Evolutionary conservation across 768 basidiomycete species (phyloP), one percentile per base, ranked within the genome.

Genomic region (Agaricus bisporus): DNA sequence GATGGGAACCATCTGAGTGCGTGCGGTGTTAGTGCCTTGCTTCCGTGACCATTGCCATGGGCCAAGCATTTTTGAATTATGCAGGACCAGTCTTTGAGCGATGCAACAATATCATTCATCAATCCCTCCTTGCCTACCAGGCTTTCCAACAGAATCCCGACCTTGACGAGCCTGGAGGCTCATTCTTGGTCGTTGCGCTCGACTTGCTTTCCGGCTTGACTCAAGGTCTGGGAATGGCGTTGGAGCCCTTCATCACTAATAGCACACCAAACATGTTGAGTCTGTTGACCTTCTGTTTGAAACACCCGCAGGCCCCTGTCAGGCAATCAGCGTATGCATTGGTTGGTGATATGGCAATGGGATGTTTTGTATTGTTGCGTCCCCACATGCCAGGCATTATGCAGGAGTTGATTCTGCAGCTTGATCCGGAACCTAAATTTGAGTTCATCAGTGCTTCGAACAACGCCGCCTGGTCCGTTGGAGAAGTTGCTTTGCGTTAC

Each of bases 391-490:
- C 91, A 1, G 82, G 82, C 26, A 87, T 99, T 66, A 94, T 98
- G 89, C 77, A 82, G 14, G 89, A 94, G 64, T 78, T 99, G 51
- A 88, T 90, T 57, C 71, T 79, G 38, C 95, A 98, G 63, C 87
- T 99, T 49, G 89, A 94, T 57, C 88, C 90, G 4, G 91, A 95
- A 63, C 97, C 95, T 1, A 90, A 91, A 62, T 78, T 88, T 29
- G 95, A 98, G 68, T 93, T 94, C 63, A 84, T 98, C 58, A 95
- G 92, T 60, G 97, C 95, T 5, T 95, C 92, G 67, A 99, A 99
- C 70, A 99, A 99, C 65, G 97, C 97, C 9, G 95, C 95, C 1
- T 99, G 97, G 97, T 94, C 93, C n/a, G 94, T 97, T 26, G 97
- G 97, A 41, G 97, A 99, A 69, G 92, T 99, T 29, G 92, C 97